Evolutionary conservation across 345 rosid species (phyloP), one percentile per base, ranked within the genome.

Genomic region (Syzygium oleosum): DNA sequence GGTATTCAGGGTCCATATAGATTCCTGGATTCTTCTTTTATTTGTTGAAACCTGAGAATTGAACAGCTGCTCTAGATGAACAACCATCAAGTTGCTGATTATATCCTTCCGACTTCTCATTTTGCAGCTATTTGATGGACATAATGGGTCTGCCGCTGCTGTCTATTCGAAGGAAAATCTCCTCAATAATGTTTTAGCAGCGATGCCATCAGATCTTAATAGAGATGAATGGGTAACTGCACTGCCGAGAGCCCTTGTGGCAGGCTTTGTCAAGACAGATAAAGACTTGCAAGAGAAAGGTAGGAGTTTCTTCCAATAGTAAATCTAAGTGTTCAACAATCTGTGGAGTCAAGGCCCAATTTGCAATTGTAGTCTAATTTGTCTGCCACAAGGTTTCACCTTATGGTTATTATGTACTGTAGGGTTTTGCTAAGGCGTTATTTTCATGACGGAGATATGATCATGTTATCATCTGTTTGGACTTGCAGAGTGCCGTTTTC

Each of bases 241-340:
- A 55, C 92, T 98, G 87, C 99, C 98, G 23, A 93, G 99, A 93
- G 99, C 99, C 86, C 90, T 96, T 93, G 99, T 98, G 87, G 98
- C 99, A 16, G 99, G 99, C 84, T 98, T 98, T 91, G 99, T 98
- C 17, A 98, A 98, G 94, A 98, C 99, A 12, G 99, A 98, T 91
- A 98, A 98, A 91, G 99, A 98, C 91, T 98, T 98, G 88, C 98
- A 96, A 90, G 90, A 89, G 91, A 94, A 88, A 93, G 98, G 99
- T 96, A 87, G 79, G 89, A 15, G n/a, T 27, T 29, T 80, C 65
- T 87, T 54, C 61, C 41, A 41, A 52, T 86, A 79, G 53, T 4
- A 21, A 52, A 53, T 16, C 9, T 27, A 2, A 49, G 29, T 31
- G 13, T 77, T 51, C 12, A 53, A 85, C n/a, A 52, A 19, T 83